Conservation (phyloP, 176 grass and related monocot species). For the Bothriochloa decipiens region DNA sequence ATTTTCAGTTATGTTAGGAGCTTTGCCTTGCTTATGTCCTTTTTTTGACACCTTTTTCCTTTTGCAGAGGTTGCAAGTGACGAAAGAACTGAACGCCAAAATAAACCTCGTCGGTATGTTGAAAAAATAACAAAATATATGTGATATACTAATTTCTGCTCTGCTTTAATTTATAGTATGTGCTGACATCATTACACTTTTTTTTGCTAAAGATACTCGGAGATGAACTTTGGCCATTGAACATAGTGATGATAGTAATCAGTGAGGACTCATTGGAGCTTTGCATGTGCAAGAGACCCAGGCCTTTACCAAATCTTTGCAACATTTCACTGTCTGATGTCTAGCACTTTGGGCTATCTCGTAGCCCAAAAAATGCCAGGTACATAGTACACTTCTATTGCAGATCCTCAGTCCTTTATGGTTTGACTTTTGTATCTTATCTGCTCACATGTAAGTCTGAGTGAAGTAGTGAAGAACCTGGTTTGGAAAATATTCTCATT, state of each 20-base stretch:
- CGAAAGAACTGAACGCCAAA: constrained; percentile 77
- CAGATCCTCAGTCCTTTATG: background rate
- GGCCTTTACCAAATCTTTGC: constrained; percentile 26
- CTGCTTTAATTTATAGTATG: background rate
- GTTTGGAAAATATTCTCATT: background rate
- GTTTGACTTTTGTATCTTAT: background rate
- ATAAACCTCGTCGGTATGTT: constrained; percentile 84
- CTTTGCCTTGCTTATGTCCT: background rate
- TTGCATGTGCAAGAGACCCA: constrained; percentile 33
- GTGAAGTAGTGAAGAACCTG: background rate
- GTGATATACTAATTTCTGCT: background rate
- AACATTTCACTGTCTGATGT: constrained; percentile 45
- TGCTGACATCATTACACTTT: constrained; percentile 37
- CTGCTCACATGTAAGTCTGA: background rate
- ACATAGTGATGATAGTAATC: constrained; percentile 28
- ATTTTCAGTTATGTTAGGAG: background rate
- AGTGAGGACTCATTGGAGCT: constrained; percentile 34
- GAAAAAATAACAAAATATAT: background rate
- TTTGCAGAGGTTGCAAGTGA: constrained; percentile 65
- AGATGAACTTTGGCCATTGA: constrained; percentile 97
- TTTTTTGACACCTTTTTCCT: constrained; percentile 33
- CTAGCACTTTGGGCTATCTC: constrained; percentile 46
- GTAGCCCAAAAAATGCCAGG: constrained; percentile 42
- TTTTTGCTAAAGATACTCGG: constrained; percentile 72
- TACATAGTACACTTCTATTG: background rate